These are phyloP conservation scores for Apocynum venetum DNA, from an alignment of 257 asterid genomes.

Conservation along the genomic window DNA sequence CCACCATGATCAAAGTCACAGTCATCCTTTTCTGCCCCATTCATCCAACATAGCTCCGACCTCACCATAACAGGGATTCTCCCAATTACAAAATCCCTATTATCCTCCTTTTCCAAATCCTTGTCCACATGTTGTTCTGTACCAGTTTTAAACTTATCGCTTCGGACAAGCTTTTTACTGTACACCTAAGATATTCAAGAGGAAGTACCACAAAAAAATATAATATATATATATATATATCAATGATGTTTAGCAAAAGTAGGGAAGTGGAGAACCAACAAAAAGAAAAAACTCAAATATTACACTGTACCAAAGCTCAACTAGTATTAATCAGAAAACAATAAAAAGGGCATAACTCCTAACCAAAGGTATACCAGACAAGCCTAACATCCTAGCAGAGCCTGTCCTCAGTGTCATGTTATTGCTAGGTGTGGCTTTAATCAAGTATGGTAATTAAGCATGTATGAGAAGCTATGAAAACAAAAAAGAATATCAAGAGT, in stretches of 20 bases:
- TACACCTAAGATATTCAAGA: slow-evolving; percentile 50
- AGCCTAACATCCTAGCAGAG: neutral
- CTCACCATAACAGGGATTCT: slow-evolving; percentile 91
- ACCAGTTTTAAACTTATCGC: slow-evolving; percentile 85
- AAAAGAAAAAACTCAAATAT: neutral
- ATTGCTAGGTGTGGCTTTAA: neutral
- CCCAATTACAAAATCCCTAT: slow-evolving; percentile 44
- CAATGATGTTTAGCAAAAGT: neutral
- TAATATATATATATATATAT: neutral
- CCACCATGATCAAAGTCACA: slow-evolving; percentile 93
- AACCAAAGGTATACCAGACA: neutral
- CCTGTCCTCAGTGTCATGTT: neutral
- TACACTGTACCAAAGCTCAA: neutral
- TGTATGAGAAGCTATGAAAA: neutral
- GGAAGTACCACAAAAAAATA: neutral
- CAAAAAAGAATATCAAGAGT: neutral
- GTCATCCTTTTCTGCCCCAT: slow-evolving; percentile 41
- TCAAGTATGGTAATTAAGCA: neutral
- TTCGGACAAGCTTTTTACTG: slow-evolving; percentile 50
- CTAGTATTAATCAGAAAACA: neutral
- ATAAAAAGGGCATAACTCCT: neutral
- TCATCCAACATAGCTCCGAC: slow-evolving; percentile 77
- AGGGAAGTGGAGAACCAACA: neutral
- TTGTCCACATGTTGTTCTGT: slow-evolving; percentile 45
- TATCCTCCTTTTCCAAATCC: slow-evolving; percentile 35